These are phyloP conservation scores for Trypanosoma vivax DNA, from an alignment of 208 protist species.

Conservation along the genomic window DNA sequence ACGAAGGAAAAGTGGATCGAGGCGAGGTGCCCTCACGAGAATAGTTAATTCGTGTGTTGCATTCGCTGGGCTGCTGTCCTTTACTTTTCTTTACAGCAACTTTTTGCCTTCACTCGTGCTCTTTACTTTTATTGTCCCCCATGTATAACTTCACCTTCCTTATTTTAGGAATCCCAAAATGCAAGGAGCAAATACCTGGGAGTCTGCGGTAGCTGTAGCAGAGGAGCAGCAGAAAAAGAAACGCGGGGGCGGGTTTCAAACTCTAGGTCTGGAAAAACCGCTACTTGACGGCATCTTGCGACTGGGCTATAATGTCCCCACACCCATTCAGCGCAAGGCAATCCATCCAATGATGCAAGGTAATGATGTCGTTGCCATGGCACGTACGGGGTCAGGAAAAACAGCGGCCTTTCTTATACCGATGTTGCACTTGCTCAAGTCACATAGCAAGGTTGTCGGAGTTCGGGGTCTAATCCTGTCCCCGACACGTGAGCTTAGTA, in stretches of 20 bases:
- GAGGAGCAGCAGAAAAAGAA: conserved; percentile 59
- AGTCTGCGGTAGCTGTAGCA: conserved; percentile 53
- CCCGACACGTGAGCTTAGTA: conserved; percentile 97
- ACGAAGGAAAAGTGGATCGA: too few relatives aligned
- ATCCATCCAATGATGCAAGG: conserved; percentile 93
- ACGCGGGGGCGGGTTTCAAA: conserved; percentile 83
- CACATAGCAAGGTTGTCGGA: conserved; percentile 92
- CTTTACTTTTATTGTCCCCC: too few relatives aligned
- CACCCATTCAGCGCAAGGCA: conserved; percentile 98
- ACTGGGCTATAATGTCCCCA: conserved; percentile 97
- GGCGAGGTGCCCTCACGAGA: too few relatives aligned
- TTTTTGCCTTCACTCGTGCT: too few relatives aligned
- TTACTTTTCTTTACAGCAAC: too few relatives aligned
- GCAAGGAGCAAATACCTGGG: conserved; percentile 65
- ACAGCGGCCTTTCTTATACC: conserved; percentile 98
- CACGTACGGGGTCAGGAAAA: conserved; percentile 99
- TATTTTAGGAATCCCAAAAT: conserved; percentile 19
- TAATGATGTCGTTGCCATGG: conserved; percentile 99
- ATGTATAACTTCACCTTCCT: too few relatives aligned
- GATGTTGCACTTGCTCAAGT: conserved; percentile 91
- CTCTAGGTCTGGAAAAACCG: conserved; percentile 84
- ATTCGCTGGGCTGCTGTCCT: too few relatives aligned
- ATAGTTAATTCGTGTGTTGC: too few relatives aligned
- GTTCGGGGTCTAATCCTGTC: conserved; percentile 96
- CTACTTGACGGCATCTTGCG: conserved; percentile 91